phyloP scores from a whole-genome alignment of 2,329 filamentous ascomycete species.

The Trichoderma afroharzianum region DNA sequence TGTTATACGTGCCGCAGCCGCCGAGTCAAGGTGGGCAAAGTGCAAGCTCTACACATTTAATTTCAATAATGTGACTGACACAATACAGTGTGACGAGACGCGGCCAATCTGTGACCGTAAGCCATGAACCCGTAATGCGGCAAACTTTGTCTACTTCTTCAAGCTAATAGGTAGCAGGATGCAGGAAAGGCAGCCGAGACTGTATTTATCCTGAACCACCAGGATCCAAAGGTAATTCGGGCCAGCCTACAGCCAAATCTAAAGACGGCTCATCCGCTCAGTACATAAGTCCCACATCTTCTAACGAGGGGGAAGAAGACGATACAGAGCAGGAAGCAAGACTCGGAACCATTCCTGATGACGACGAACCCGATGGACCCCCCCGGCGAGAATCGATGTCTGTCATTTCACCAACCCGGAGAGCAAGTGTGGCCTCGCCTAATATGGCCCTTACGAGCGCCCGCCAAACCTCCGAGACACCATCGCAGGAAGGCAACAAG shows the following conservation, averaged over 20 bases:
- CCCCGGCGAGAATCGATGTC: slow-evolving; percentile 21
- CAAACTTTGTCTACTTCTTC: background rate
- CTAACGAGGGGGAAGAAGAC: slow-evolving; percentile 50
- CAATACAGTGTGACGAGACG: slow-evolving; percentile 76
- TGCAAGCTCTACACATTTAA: background rate
- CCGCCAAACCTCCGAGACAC: slow-evolving; percentile 51
- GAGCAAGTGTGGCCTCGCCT: slow-evolving; percentile 38
- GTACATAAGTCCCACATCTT: slow-evolving; percentile 50
- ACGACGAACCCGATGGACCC: slow-evolving; percentile 46
- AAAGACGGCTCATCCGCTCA: slow-evolving; percentile 40
- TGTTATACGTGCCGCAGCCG: slow-evolving; percentile 89
- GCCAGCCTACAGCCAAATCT: slow-evolving; percentile 25
- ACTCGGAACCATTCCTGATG: slow-evolving; percentile 53
- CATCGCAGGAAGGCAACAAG: slow-evolving; percentile 49
- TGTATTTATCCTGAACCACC: slow-evolving; percentile 81
- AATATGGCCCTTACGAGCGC: slow-evolving; percentile 34
- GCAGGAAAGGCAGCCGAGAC: slow-evolving; percentile 85
- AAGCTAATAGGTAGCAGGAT: slow-evolving; percentile 54
- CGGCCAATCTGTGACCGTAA: slow-evolving; percentile 80
- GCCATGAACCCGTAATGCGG: slow-evolving; percentile 23
- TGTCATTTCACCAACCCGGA: slow-evolving; percentile 21
- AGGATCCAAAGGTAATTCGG: slow-evolving; percentile 36
- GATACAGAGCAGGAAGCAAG: slow-evolving; percentile 40
- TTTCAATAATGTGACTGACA: slow-evolving; percentile 11
- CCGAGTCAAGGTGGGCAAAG: slow-evolving; percentile 68